phyloP scores from a whole-genome alignment of 2,329 filamentous ascomycete species.

The Aspergillus fischeri region DNA sequence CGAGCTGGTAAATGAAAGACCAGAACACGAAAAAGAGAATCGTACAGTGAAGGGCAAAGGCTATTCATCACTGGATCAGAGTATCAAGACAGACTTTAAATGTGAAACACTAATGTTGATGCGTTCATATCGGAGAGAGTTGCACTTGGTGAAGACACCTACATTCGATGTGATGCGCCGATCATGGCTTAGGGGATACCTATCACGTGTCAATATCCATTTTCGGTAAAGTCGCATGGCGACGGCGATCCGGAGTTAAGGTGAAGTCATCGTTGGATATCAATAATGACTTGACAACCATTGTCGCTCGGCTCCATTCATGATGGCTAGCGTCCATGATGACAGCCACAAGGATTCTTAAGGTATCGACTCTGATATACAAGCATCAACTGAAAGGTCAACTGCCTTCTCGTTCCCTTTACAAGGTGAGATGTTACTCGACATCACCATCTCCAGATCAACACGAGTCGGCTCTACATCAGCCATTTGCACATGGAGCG shows the following conservation, averaged over 20 bases:
- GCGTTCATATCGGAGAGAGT: background rate
- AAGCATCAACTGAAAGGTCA: background rate
- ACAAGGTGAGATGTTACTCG: slow-evolving; percentile 14
- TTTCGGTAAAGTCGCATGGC: background rate
- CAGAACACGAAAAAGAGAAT: background rate
- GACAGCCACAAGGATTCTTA: slow-evolving; percentile 15
- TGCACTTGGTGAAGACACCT: background rate
- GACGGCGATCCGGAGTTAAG: background rate
- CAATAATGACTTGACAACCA: background rate
- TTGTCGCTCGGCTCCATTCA: slow-evolving; percentile 3
- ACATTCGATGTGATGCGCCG: background rate
- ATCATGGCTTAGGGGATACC: background rate
- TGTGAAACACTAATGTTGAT: background rate
- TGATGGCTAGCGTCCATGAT: slow-evolving; percentile 21
- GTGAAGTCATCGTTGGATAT: slow-evolving; percentile 1
- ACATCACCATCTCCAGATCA: slow-evolving; percentile 10
- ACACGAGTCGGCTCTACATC: slow-evolving; percentile 40
- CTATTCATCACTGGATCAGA: background rate
- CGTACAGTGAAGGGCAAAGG: background rate
- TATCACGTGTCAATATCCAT: background rate
- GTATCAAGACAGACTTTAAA: background rate
- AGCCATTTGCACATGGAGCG: slow-evolving; percentile 50
- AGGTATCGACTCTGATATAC: slow-evolving; percentile 8
- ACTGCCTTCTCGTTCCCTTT: background rate
- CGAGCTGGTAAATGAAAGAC: background rate